Evolutionary conservation across 2,329 filamentous ascomycete genomes (phyloP), one percentile per base, ranked within the genome.

Genomic region (Erysiphe pulchra): DNA sequence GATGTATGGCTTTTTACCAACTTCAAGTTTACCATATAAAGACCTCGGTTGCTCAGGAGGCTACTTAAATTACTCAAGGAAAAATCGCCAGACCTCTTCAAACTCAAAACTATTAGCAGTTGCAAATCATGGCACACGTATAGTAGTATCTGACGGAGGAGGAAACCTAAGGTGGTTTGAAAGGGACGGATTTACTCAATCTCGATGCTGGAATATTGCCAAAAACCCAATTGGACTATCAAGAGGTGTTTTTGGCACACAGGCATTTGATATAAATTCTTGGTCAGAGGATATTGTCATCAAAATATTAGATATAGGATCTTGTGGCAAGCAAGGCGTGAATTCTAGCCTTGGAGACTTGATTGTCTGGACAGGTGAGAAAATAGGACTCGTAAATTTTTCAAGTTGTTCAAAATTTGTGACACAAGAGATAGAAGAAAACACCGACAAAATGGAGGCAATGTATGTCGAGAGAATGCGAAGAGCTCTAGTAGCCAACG

Each of bases 101-200:
- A 69, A 71, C 38, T 81, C 83, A 9, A 90, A 90, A 55, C 66
- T 95, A 1, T 66, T 95, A 12, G 83, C 80, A 0, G 80, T 90
- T 0, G 73, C 76, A 4, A 75, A 77, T 14, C 87, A 95, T 52
- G 87, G 87, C 4, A 80, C 78, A 8, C 71, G 80, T 4, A 70
- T 94, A 31, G 83, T 84, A 16, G 81, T 81, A 51, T 82, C 82
- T 2, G 87, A 95, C 55, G 80, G 80, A 0, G 75, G 83, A 20
- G 87, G 87, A 0, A 75, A 78, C 44, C 60, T 95, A 50, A 87
- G 84, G 58, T 95, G 87, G 86, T 74, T 92, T 40, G 87, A 95
- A 60, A 69, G 86, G 33, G 84, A 94, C 55, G 85, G 81, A 0
- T 66, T 68, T 49, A 75, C 71, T 6, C 71, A 76, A 52, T 68